A percentile compares a stretch with the other conserved stretches of the same genome.
Conservation (phyloP, 306 rosid species). For the Parietaria judaica region DNA sequence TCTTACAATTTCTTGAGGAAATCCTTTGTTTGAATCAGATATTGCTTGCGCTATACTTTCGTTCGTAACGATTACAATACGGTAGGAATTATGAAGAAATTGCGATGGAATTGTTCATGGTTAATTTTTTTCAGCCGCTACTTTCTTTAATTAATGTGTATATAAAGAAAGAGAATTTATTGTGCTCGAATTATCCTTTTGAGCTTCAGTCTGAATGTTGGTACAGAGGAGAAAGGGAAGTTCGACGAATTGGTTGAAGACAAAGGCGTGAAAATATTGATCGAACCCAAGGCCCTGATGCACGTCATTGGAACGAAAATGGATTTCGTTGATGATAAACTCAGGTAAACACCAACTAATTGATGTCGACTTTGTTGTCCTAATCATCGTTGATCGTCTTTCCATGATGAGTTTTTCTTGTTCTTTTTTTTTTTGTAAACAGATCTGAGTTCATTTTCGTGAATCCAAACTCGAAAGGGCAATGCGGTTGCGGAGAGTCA, state of each 20-base stretch:
- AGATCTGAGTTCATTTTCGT: conserved; percentile 88
- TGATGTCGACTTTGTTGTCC: not conserved
- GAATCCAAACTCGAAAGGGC: conserved; percentile 94
- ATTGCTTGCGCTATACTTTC: not conserved
- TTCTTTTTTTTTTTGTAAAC: not conserved
- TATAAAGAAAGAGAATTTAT: not conserved
- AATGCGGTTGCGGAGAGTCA: conserved; percentile 79
- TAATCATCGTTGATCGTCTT: too few species aligned
- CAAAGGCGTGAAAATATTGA: conserved; percentile 80
- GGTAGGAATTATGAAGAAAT: not conserved
- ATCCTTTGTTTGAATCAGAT: not conserved
- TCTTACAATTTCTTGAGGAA: too few species aligned
- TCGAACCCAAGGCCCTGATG: conserved; percentile 96
- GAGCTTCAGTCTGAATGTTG: not conserved
- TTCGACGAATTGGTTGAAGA: conserved; percentile 90
- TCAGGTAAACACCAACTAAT: conserved; percentile 37
- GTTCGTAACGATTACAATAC: not conserved
- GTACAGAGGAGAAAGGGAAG: conserved; percentile 81
- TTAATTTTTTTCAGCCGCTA: not conserved
- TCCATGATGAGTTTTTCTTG: not conserved
- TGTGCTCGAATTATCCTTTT: not conserved
- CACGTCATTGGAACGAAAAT: conserved; percentile 94
- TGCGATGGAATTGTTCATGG: too few species aligned
- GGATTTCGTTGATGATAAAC: conserved; percentile 95
- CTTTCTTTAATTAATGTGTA: not conserved